These are phyloP conservation scores for Periconia sp. DNA, from an alignment of 2,329 filamentous ascomycete genomes.

Conservation along the genomic window DNA sequence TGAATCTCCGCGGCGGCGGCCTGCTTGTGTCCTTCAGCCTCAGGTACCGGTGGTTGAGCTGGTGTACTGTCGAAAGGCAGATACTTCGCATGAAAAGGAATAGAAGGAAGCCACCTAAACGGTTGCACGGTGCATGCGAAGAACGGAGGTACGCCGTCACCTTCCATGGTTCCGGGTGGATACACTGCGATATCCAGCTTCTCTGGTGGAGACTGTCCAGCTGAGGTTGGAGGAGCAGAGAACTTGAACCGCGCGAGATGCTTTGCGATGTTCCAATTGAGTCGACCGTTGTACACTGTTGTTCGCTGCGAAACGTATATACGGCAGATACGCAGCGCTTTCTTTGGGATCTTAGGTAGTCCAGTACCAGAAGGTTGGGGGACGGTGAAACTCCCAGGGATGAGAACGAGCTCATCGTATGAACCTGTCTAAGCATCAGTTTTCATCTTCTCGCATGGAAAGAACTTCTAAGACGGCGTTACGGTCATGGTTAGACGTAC, in stretches of 20 bases:
- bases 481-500: slow-evolving; percentile 20
- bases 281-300: slow-evolving; percentile 35
- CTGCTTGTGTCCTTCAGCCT: slow-evolving; percentile 7
- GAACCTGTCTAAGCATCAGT: slow-evolving; percentile 16
- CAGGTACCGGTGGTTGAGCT: slow-evolving; percentile 28
- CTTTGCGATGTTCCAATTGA: slow-evolving; percentile 41
- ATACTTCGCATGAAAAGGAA: slow-evolving; percentile 27
- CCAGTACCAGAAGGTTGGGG: slow-evolving; percentile 12
- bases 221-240: slow-evolving; percentile 22
- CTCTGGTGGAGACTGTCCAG: slow-evolving; percentile 15
- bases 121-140: slow-evolving; percentile 30
- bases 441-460: not conserved
- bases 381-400: slow-evolving; percentile 33
- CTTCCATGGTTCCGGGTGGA: slow-evolving; percentile 22
- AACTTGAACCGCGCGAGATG: slow-evolving; percentile 38
- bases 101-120: slow-evolving; percentile 26
- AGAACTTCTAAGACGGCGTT: too few species aligned
- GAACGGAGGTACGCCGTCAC: slow-evolving; percentile 24
- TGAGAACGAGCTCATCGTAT: slow-evolving; percentile 37
- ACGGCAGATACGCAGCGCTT: slow-evolving; percentile 29
- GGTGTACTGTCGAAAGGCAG: slow-evolving; percentile 22
- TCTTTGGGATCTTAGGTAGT: slow-evolving; percentile 25
- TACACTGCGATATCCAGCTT: slow-evolving; percentile 29
- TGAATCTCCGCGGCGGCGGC: slow-evolving; percentile 11
- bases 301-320: slow-evolving; percentile 39